Base-by-base conservation (phyloP, 2,329 filamentous ascomycete species). In the Cladorrhinum sp. region DNA sequence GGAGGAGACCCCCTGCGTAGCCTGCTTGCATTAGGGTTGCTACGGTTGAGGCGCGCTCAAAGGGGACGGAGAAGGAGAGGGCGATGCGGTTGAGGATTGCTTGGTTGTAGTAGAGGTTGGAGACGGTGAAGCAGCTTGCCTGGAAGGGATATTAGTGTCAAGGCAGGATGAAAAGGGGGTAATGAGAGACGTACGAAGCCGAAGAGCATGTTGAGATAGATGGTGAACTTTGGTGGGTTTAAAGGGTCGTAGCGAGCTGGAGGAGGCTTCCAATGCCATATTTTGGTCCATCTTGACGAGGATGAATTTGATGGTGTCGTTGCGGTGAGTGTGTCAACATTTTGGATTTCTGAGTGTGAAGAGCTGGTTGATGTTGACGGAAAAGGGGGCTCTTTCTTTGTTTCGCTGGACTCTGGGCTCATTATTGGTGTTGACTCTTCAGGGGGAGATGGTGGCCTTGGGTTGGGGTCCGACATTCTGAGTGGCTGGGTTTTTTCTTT, bases 101-200 rank as follows among this genome's bases (percentile, higher is more conserved):
- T 68, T 93, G 90, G 62, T 84, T 90, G 73, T 94, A 92, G 75
- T 94, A 94, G 2, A 94, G 77, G 67, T 93, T 93, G 18, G 90
- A 90, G 6, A 93, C 90, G 0, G 88, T 91, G 66, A 91, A 86
- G 3, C 86, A 82, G 0, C 77, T 76, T 2, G 82, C 75, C 82
- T 84, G 21, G 16, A 18, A 9, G 51, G 2, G 5, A 9, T 10
- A 18, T 20, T 36, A 57, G 24, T 26, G 8, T 42, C 1, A 26
- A 26, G 12, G 24, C 21, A 2, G 26, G 7, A 28, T 7, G 23
- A 21, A 24, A n/a, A 12, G 42, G 20, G 30, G n/a, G 9, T 2
- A 16, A 20, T 20, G 16, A 14, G 16, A 1, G 14, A 67, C 74
- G 65, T 66, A 82, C 88, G 68, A 89, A 81, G 1, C 82, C 87